phyloP scores from a whole-genome alignment of 306 rosid species.

The Rosa rugosa region DNA sequence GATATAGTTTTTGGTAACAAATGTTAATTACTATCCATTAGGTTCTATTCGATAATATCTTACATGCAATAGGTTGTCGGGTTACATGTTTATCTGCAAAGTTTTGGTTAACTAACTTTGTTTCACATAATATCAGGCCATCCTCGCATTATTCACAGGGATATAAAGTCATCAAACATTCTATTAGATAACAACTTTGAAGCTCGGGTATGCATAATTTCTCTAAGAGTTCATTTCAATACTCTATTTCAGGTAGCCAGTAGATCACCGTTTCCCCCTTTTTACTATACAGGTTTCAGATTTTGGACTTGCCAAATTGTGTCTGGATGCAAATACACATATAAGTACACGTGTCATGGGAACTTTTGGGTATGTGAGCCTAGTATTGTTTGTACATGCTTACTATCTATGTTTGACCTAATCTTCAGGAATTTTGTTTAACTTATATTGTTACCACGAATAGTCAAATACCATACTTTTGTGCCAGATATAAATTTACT shows the following conservation, averaged over 20 bases:
- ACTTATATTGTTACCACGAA: not conserved
- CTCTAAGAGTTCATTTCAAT: not conserved
- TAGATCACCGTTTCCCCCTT: slow-evolving; percentile 21
- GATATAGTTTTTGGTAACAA: not conserved
- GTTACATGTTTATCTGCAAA: not conserved
- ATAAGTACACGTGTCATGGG: slow-evolving; percentile 88
- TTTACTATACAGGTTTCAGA: slow-evolving; percentile 69
- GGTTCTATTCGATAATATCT: not conserved
- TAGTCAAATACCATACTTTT: not conserved
- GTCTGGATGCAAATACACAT: slow-evolving; percentile 70
- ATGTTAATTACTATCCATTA: not conserved
- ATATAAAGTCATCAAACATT: slow-evolving; percentile 95
- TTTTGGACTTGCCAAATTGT: slow-evolving; percentile 93
- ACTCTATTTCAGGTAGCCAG: slow-evolving; percentile 2
- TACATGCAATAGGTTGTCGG: not conserved
- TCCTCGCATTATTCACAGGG: slow-evolving; percentile 94
- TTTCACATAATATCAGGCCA: slow-evolving; percentile 53
- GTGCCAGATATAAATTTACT: slow-evolving; percentile 2
- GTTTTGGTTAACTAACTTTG: not conserved
- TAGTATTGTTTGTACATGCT: not conserved
- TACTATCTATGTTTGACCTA: not conserved
- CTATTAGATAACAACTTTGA: slow-evolving; percentile 78
- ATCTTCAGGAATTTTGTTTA: not conserved
- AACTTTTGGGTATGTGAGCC: slow-evolving; percentile 76
- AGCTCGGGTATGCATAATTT: slow-evolving; percentile 59